Evolutionary conservation across 306 rosid species (phyloP), one percentile per base, ranked within the genome.

Genomic region (Calophaca sinica): DNA sequence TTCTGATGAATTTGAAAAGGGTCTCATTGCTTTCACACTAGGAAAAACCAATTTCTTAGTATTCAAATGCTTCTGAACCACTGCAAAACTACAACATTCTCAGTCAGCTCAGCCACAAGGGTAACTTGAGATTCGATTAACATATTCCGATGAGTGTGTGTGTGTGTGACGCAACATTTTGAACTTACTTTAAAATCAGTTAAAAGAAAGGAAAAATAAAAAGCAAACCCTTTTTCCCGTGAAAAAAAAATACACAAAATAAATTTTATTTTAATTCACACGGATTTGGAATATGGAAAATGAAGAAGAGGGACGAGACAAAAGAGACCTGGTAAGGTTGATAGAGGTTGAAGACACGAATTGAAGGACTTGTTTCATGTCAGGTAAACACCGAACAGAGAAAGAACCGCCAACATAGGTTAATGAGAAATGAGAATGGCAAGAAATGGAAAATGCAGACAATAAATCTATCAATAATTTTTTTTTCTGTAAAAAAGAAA

Each of bases 301-400:
- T 35, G 50, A 3, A 57, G 13, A 58, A 54, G 38, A 45, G 51
- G n/a, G 14, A 20, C 2, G 41, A 45, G 15, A 46, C 5, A 83
- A 84, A 12, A 42, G 49, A 75, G 75, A 81, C 98, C 96, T 86
- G 67, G 81, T 53, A 69, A 78, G 69, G 73, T 76, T 68, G 36
- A 73, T 7, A 42, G 84, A 78, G 55, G 3, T 65, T 62, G 69
- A 70, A 70, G 83, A 81, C 64, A 83, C 81, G 14, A 84, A 76
- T 64, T 78, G 92, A 60, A 88, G 52, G 36, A 88, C 33, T 66
- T 82, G 94, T 38, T 75, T 86, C 96, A 93, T 68, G 26, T 20
- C 26, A 20, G 26, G 26, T 20, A 20, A 20, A 20, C 26, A 20
- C 26, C 26, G 26, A 20, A 20, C 26, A 20, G 26, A 20, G 26